Evolutionary conservation across 1,139 yeast species (phyloP), one percentile per base, ranked within the genome.

Genomic region (Ogataea hybrid): DNA sequence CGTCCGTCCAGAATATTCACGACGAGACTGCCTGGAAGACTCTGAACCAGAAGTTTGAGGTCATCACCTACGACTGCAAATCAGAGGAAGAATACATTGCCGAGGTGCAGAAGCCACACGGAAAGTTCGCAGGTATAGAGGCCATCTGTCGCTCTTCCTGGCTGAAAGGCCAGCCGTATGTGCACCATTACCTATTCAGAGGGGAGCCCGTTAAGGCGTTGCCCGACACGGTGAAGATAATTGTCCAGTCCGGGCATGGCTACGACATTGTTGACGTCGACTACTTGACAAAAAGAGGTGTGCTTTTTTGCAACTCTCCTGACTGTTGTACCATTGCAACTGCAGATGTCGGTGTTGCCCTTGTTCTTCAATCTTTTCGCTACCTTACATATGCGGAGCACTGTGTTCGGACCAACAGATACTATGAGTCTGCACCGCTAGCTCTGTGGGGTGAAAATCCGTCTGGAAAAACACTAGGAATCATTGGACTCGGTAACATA

Each of bases 211-310:
- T 62, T 3, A 55, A 47, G 35, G 37, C 49, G 14, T 30, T 67
- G 6, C 71, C 71, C 1, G 57, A 63, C 8, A 52, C 67, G 0
- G 65, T 65, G 20, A 62, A 64, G 44, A 52, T 63, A 25, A 52
- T 64, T 33, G 62, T 57, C 6, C 65, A 61, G 44, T 64, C 70
- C 0, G 71, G 71, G 0, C 71, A 67, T 46, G 71, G 71, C 0
- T 64, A 59, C 44, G 71, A 67, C 47, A 63, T 64, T 28, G 69
- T 64, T 32, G 71, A 67, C 44, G 63, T 67, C 25, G 62, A 57
- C 9, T 61, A 62, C 41, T 50, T 67, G 29, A 60, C 64, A 3
- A 52, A 60, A 1, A 51, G 62, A 43, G 63, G 61, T 3, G 58
- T 67, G 25, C 32, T 64, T 2, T 66, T 65, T 34, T 65, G 69